Evolutionary conservation across 148 eudicot genomes (phyloP).

Genomic region (Limonium bicolor): DNA sequence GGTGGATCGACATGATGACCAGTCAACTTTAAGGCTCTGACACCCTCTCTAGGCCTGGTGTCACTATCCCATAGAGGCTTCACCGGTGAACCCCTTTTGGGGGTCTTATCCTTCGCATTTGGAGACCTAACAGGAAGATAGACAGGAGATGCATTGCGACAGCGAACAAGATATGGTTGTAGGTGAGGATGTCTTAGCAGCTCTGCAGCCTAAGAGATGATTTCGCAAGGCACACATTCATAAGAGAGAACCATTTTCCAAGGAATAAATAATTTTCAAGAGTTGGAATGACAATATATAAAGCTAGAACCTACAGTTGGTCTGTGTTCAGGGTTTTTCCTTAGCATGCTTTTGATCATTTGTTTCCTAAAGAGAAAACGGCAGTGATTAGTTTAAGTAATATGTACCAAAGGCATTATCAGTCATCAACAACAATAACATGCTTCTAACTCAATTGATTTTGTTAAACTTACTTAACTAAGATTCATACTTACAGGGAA

Average conservation of each 20-base stretch:
- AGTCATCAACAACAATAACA: no score
- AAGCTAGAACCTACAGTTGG: slow-evolving; percentile 27
- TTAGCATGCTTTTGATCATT: slow-evolving; percentile 38
- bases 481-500: not conserved
- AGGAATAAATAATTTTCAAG: no score
- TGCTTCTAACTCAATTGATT: not conserved
- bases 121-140: slow-evolving; percentile 27
- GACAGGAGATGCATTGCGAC: slow-evolving; percentile 21
- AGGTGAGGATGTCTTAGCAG: slow-evolving; percentile 35
- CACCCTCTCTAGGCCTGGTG: slow-evolving; percentile 21
- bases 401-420: no score
- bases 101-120: not conserved
- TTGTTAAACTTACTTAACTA: not conserved
- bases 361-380: slow-evolving; percentile 22
- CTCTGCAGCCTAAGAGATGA: slow-evolving; percentile 31
- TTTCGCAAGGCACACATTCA: not conserved
- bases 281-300: not conserved
- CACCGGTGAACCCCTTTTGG: not conserved
- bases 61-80: slow-evolving; percentile 17
- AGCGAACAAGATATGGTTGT: slow-evolving; percentile 35
- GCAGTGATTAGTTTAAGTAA: no score
- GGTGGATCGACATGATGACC: slow-evolving; percentile 14
- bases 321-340: slow-evolving; percentile 44
- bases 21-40: slow-evolving; percentile 13
- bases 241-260: not conserved